These are phyloP conservation scores for Graphilbum ipis-grandicollis DNA, from an alignment of 2,329 filamentous ascomycete species.

Conservation along the genomic window DNA sequence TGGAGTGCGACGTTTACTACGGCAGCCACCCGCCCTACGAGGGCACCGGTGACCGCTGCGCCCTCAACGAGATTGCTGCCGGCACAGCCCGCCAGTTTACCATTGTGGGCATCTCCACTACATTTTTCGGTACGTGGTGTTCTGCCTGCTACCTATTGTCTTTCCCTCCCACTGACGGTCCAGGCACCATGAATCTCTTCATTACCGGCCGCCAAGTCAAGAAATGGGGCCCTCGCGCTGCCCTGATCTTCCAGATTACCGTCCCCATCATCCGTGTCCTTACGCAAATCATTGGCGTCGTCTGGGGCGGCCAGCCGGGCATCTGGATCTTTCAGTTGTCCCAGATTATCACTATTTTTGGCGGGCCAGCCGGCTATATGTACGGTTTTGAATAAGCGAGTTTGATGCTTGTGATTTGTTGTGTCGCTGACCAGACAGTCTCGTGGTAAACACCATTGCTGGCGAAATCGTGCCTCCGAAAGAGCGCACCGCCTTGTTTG, in stretches of 20 bases:
- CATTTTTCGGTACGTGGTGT: constrained; percentile 36
- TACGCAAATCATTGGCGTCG: constrained; percentile 47
- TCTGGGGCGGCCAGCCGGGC: constrained; percentile 40
- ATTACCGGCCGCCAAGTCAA: constrained; percentile 51
- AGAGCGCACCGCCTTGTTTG: constrained; percentile 46
- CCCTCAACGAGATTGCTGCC: constrained; percentile 43
- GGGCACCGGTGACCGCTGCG: constrained; percentile 35
- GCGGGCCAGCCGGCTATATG: constrained; percentile 53
- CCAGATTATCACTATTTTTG: constrained; percentile 50
- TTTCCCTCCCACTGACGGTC: no score
- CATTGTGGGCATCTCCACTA: constrained; percentile 50
- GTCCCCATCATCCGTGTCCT: constrained; percentile 46
- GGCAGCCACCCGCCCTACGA: constrained; percentile 32
- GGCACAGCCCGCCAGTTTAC: constrained; percentile 45
- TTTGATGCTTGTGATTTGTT: neutral
- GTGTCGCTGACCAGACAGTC: constrained; percentile 13
- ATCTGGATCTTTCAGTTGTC: constrained; percentile 51
- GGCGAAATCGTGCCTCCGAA: constrained; percentile 44
- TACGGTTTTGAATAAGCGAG: constrained; percentile 10
- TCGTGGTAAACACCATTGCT: constrained; percentile 51
- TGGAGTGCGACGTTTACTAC: constrained; percentile 58
- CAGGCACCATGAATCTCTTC: constrained; percentile 43
- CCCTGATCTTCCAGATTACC: constrained; percentile 44
- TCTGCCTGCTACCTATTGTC: no score
- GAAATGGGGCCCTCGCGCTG: constrained; percentile 42